A percentile compares a stretch with the other conserved stretches of the same genome.
Evolutionary conservation across 2,329 filamentous ascomycete species (phyloP).

Genomic region (Xylariaceae sp.): DNA sequence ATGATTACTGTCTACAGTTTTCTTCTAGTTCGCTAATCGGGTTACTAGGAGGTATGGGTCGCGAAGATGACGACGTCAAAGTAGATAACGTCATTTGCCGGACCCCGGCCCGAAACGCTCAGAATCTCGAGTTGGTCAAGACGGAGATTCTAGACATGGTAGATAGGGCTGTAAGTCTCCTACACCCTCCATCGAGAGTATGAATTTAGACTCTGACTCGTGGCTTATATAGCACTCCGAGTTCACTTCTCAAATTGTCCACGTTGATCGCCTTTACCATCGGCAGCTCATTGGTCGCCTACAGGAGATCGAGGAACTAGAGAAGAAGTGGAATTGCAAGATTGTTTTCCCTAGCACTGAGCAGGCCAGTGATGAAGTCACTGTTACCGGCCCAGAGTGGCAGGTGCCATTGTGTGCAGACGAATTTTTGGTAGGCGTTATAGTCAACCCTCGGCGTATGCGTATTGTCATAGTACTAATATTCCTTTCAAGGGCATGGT

Average conservation of each 20-base stretch:
- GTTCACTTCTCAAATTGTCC: conserved; percentile 91
- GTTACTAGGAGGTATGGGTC: conserved; percentile 68
- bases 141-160: conserved; percentile 99
- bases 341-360: conserved; percentile 98
- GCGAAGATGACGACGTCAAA: conserved; percentile 97
- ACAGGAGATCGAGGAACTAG: conserved; percentile 86
- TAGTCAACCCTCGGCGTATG: background rate
- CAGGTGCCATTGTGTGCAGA: conserved; percentile 97
- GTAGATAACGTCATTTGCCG: conserved; percentile 99
- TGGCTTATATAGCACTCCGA: conserved; percentile 74
- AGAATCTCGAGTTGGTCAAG: conserved; percentile 95
- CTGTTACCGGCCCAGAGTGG: conserved; percentile 94
- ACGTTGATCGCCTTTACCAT: conserved; percentile 93
- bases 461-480: conserved; percentile 35
- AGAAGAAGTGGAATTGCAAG: conserved; percentile 99
- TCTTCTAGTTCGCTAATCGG: conserved; percentile 32
- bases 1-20: background rate
- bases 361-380: conserved; percentile 93
- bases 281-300: conserved; percentile 89
- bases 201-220: conserved; percentile 12
- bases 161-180: conserved; percentile 74
- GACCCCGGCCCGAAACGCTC: conserved; percentile 93
- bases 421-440: conserved; percentile 74
- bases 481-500: conserved; percentile 75
- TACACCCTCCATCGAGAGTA: background rate